phyloP scores from a whole-genome alignment of 2,329 filamentous ascomycete species.

The Fusarium sp. region DNA sequence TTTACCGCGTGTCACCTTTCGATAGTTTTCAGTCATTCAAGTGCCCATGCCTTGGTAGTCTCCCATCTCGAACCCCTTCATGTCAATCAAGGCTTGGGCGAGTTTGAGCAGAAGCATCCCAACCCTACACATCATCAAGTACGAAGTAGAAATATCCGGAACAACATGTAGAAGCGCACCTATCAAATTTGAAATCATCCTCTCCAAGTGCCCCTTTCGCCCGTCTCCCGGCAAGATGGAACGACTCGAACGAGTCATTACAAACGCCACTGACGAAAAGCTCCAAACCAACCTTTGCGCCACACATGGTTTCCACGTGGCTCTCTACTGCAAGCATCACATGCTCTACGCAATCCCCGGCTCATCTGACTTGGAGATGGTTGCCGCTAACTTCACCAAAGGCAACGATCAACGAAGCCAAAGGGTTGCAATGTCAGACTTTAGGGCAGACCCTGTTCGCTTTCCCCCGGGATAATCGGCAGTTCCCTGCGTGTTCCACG shows the following conservation, averaged over 20 bases:
- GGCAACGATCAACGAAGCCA: neutral
- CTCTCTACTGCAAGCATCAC: neutral
- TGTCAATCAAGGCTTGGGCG: too few relatives aligned
- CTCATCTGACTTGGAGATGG: neutral
- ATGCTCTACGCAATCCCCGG: neutral
- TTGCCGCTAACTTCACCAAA: neutral
- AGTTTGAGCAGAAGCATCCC: neutral
- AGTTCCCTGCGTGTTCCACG: neutral
- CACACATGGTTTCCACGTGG: neutral
- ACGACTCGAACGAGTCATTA: neutral
- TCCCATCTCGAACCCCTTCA: neutral
- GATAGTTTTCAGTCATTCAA: too few relatives aligned
- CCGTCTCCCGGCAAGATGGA: neutral
- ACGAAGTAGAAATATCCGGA: too few relatives aligned
- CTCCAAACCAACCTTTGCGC: neutral
- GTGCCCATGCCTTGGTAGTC: neutral
- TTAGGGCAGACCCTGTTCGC: neutral
- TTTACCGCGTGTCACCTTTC: too few relatives aligned
- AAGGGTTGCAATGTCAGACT: neutral
- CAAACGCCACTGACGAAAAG: neutral
- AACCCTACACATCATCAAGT: too few relatives aligned
- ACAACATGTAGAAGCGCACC: neutral
- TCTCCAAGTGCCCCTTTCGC: neutral
- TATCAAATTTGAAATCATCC: neutral
- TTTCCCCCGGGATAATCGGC: neutral